These are phyloP conservation scores for Ganoderma resinaceum DNA, from an alignment of 1,284 basidiomycete species.

Conservation along the genomic window DNA sequence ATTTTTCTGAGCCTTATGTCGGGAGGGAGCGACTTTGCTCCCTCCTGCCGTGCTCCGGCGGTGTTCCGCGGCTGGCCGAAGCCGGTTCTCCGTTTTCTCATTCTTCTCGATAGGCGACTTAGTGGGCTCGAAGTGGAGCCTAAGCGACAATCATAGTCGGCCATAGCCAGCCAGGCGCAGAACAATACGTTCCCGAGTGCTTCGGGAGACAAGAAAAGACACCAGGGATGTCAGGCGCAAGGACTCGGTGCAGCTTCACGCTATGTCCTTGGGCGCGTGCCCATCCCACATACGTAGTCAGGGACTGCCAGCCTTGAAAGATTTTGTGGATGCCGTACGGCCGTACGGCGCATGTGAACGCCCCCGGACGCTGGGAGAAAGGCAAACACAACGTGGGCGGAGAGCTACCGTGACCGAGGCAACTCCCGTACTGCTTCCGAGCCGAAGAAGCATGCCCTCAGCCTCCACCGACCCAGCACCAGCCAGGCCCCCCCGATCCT, in stretches of 20 bases:
- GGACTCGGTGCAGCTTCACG: neutral
- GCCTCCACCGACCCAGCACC: constrained; percentile 15
- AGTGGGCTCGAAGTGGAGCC: too few species aligned
- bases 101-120: too few species aligned
- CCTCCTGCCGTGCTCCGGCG: too few species aligned
- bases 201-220: neutral
- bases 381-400: constrained; percentile 16
- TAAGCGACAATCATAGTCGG: too few species aligned
- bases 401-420: constrained; percentile 1
- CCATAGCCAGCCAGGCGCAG: too few species aligned
- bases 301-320: constrained; percentile 3
- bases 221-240: neutral
- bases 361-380: constrained; percentile 7
- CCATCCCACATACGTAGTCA: constrained; percentile 6
- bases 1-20: too few species aligned
- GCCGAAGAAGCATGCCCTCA: constrained; percentile 9
- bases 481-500: constrained; percentile 8
- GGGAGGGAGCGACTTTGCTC: too few species aligned
- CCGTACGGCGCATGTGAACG: constrained; percentile 7
- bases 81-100: too few species aligned
- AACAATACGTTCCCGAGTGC: too few species aligned
- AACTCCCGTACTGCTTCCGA: constrained; percentile 11
- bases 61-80: too few species aligned
- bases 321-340: constrained; percentile 4
- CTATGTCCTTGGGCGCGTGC: neutral